Conservation (phyloP, 768 basidiomycete species). For the Lentinus brumalis region DNA sequence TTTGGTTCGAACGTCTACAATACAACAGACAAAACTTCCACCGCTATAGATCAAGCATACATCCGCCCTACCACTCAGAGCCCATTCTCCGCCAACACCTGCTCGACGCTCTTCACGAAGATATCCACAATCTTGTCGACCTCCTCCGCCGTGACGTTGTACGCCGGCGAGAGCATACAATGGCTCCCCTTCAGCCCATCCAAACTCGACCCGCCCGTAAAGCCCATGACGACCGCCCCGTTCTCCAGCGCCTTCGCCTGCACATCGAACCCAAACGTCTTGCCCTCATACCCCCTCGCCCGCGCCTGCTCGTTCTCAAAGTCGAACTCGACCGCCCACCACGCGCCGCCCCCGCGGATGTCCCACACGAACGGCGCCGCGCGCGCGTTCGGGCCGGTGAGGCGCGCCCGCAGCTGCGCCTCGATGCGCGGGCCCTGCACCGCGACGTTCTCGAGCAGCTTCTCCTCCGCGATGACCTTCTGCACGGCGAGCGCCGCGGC, state of each 20-base stretch:
- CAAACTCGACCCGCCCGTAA: constrained; percentile 67
- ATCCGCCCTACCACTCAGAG: constrained; percentile 3
- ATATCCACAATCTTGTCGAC: constrained; percentile 67
- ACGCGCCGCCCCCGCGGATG: constrained; percentile 80
- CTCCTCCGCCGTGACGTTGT: constrained; percentile 72
- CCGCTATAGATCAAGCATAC: neutral
- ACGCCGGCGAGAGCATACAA: constrained; percentile 76
- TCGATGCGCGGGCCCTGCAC: constrained; percentile 59
- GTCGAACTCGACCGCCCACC: constrained; percentile 87
- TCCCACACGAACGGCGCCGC: constrained; percentile 74
- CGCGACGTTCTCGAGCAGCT: constrained; percentile 67
- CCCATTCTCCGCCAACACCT: constrained; percentile 48
- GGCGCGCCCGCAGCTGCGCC: constrained; percentile 51
- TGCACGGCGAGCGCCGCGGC: constrained; percentile 84
- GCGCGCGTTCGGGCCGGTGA: constrained; percentile 55
- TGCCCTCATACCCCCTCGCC: constrained; percentile 33
- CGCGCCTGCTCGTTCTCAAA: constrained; percentile 47
- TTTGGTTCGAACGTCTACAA: no score
- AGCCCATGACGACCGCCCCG: constrained; percentile 71
- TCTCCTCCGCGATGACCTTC: constrained; percentile 65
- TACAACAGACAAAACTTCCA: neutral
- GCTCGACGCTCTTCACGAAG: constrained; percentile 68
- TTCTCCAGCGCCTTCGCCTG: constrained; percentile 71
- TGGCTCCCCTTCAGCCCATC: constrained; percentile 77
- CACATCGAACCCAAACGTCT: constrained; percentile 65